Percentiles rank a stretch among this genome's conserved stretches.
These are phyloP conservation scores for Euptelea pleiosperma DNA, from an alignment of 164 flowering plant species.

Conservation along the genomic window DNA sequence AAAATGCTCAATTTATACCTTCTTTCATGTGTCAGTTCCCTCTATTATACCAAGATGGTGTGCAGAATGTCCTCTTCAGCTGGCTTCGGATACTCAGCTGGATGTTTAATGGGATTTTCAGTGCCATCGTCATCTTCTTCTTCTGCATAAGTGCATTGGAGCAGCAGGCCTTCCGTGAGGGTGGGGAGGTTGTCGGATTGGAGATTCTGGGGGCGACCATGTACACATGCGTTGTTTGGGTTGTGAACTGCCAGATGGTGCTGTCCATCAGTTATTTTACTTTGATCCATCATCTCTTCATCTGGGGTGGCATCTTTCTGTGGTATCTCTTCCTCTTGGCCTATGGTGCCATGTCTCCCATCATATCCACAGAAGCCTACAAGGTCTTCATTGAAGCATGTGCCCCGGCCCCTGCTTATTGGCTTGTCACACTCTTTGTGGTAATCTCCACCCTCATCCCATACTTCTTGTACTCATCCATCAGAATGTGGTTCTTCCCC, in stretches of 20 bases:
- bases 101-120: constrained; percentile 74
- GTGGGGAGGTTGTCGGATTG: constrained; percentile 59
- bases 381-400: constrained; percentile 67
- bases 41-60: constrained; percentile 87
- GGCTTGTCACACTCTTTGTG: constrained; percentile 56
- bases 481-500: constrained; percentile 79
- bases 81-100: constrained; percentile 79
- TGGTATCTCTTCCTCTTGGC: constrained; percentile 77
- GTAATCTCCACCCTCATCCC: constrained; percentile 58
- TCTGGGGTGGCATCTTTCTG: constrained; percentile 69
- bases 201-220: constrained; percentile 69
- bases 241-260: constrained; percentile 88
- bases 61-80: constrained; percentile 81
- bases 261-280: constrained; percentile 80
- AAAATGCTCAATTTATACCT: too few relatives aligned
- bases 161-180: constrained; percentile 55
- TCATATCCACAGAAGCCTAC: constrained; percentile 62
- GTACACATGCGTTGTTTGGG: constrained; percentile 89
- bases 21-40: constrained; percentile 58
- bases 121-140: constrained; percentile 70
- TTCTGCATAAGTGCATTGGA: constrained; percentile 51
- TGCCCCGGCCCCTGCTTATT: constrained; percentile 70
- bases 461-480: constrained; percentile 49
- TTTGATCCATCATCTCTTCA: constrained; percentile 68
- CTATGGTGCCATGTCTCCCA: constrained; percentile 65